These are phyloP conservation scores for Calonectria montana DNA, from an alignment of 2,329 filamentous ascomycete species.

Conservation along the genomic window DNA sequence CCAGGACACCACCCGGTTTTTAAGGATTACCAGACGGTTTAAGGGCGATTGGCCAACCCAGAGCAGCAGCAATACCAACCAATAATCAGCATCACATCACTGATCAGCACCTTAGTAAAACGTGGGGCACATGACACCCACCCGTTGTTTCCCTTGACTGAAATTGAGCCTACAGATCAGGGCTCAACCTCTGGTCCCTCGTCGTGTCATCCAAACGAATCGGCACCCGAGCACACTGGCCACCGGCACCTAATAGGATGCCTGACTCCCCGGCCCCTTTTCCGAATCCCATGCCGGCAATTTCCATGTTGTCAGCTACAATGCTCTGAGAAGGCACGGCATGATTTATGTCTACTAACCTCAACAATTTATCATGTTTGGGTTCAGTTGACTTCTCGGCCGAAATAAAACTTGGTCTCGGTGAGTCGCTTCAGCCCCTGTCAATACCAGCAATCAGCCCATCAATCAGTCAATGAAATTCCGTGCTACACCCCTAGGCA, in stretches of 20 bases:
- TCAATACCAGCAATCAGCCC: too few species aligned
- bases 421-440: too few species aligned
- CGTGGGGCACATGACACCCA: not conserved
- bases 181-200: not conserved
- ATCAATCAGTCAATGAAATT: too few species aligned
- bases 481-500: too few species aligned
- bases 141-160: not conserved
- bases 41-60: not conserved
- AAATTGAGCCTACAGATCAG: not conserved
- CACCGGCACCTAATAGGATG: not conserved
- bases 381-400: too few species aligned
- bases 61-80: not conserved
- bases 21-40: not conserved
- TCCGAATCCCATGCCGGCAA: too few species aligned
- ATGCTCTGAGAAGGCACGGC: too few species aligned
- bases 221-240: not conserved
- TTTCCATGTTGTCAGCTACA: too few species aligned
- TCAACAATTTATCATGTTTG: too few species aligned
- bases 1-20: constrained; percentile 18
- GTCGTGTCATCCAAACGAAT: not conserved
- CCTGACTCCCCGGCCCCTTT: too few species aligned
- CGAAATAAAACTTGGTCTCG: too few species aligned
- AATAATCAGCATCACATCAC: not conserved
- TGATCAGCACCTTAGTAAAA: not conserved
- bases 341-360: too few species aligned